Evolutionary conservation across 78 protist genomes (phyloP).

Genomic region (Pigoraptor vietnamica): DNA sequence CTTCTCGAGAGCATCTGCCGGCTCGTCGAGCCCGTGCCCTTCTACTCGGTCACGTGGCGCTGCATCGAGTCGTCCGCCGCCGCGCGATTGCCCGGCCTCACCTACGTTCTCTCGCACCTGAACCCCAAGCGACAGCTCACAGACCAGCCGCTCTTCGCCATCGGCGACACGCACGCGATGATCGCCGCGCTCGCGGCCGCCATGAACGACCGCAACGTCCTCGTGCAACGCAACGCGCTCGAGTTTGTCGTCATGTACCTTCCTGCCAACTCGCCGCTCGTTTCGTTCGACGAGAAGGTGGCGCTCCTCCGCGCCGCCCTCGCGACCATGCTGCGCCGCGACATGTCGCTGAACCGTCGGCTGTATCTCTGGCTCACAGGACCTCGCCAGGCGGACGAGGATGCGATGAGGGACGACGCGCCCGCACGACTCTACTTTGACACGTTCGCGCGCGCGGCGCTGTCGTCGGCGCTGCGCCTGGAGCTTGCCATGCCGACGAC

Average conservation of each 20-base stretch:
- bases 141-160: background rate
- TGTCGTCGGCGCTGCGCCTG: background rate
- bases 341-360: constrained; percentile 18
- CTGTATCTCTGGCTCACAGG: constrained; percentile 1
- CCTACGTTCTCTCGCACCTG: background rate
- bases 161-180: background rate
- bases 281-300: background rate
- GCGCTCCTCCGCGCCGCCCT: constrained; percentile 15
- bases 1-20: background rate
- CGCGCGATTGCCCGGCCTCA: background rate
- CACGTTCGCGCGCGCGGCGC: background rate
- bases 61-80: background rate
- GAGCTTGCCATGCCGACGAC: background rate
- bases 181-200: background rate
- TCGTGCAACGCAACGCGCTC: constrained; percentile 20
- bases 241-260: constrained; percentile 9
- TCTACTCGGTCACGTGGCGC: background rate
- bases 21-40: background rate
- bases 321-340: constrained; percentile 5
- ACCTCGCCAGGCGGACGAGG: background rate
- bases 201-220: constrained; percentile 7
- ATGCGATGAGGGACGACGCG: background rate
- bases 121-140: background rate
- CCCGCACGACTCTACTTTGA: background rate
- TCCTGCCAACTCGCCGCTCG: background rate